These are phyloP conservation scores for Fusarium globosum DNA, from an alignment of 2,329 filamentous ascomycete genomes.

Conservation along the genomic window DNA sequence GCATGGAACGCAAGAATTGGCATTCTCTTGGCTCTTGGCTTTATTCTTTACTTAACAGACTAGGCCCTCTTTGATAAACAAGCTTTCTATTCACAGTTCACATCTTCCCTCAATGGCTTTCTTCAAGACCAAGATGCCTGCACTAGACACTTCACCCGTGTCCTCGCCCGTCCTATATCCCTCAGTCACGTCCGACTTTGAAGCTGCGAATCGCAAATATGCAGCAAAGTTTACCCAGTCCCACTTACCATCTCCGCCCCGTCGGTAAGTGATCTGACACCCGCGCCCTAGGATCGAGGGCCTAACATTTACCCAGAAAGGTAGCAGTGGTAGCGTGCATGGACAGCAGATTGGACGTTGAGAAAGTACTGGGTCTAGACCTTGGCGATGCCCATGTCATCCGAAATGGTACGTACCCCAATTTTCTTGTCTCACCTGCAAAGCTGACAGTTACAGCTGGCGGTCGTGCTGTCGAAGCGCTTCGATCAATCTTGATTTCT, in stretches of 20 bases:
- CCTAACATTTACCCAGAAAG: constrained; percentile 44
- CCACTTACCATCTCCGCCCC: constrained; percentile 39
- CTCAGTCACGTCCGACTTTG: constrained; percentile 34
- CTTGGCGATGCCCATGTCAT: constrained; percentile 84
- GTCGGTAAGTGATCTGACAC: constrained; percentile 33
- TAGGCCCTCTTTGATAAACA: background rate
- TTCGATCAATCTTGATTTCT: constrained; percentile 81
- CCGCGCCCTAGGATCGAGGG: constrained; percentile 20
- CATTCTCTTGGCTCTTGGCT: constrained; percentile 14
- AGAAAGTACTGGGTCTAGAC: constrained; percentile 68
- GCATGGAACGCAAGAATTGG: constrained; percentile 2
- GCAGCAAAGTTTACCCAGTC: constrained; percentile 36
- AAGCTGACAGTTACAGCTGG: constrained; percentile 55
- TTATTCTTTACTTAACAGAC: constrained; percentile 7
- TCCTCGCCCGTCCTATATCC: background rate
- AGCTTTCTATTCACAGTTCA: too few relatives aligned
- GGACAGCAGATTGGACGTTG: constrained; percentile 79
- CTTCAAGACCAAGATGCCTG: constrained; percentile 11
- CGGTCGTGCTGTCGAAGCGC: constrained; percentile 72
- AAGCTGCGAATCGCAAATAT: constrained; percentile 40
- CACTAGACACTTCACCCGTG: background rate
- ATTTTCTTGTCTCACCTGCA: background rate
- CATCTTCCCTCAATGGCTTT: background rate
- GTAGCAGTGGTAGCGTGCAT: constrained; percentile 75
- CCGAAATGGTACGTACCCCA: constrained; percentile 64